Evolutionary conservation across 139 green algal species (phyloP).

Genomic region (Diplosphaera chodatii): DNA sequence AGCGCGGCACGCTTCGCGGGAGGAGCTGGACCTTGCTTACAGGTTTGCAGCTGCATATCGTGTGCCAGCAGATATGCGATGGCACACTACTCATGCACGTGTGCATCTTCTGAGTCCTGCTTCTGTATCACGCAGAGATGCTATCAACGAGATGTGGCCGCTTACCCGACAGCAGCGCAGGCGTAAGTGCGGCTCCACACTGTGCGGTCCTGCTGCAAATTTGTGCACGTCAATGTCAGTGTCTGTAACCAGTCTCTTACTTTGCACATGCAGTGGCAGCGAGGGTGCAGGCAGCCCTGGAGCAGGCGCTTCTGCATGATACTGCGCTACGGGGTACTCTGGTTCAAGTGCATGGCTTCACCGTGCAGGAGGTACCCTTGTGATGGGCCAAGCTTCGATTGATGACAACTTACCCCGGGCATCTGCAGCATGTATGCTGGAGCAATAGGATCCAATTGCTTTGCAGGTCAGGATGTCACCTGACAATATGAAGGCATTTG

Average conservation of each 20-base stretch:
- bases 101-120: too few relatives aligned
- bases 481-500: slow-evolving; percentile 44
- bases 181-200: not conserved
- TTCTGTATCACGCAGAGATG: too few relatives aligned
- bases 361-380: slow-evolving; percentile 14
- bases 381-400: too few relatives aligned
- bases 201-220: too few relatives aligned
- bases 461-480: slow-evolving; percentile 47
- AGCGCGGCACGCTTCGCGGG: not conserved
- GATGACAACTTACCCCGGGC: too few relatives aligned
- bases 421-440: too few relatives aligned
- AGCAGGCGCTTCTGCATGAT: not conserved
- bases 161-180: not conserved
- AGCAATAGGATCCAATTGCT: too few relatives aligned
- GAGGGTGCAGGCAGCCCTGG: slow-evolving; percentile 1
- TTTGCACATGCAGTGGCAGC: slow-evolving; percentile 4
- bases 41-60: too few relatives aligned
- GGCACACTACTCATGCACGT: too few relatives aligned
- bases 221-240: too few relatives aligned
- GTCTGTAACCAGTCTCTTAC: too few relatives aligned
- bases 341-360: slow-evolving; percentile 7
- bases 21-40: not conserved
- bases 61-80: too few relatives aligned
- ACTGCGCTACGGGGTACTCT: not conserved
- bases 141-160: not conserved